A percentile compares a stretch with the other conserved stretches of the same genome.
These are phyloP conservation scores for Stentor roeselii DNA, from an alignment of 73 alveolate genomes.

Conservation along the genomic window DNA sequence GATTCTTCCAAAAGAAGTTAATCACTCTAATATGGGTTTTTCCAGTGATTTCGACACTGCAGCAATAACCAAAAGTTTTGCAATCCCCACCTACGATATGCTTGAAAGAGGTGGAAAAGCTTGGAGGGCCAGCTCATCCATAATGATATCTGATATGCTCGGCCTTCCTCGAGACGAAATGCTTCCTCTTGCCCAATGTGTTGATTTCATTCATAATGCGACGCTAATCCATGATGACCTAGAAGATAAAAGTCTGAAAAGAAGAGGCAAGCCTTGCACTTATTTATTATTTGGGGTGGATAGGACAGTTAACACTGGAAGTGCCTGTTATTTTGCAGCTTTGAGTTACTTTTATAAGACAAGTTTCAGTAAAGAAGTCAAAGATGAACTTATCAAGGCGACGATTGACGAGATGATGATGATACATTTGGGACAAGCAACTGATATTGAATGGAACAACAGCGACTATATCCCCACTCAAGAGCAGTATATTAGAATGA, in stretches of 20 bases:
- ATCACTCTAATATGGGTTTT: neutral
- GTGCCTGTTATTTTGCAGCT: slow-evolving; percentile 67
- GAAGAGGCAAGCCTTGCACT: slow-evolving; percentile 86
- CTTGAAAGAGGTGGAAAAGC: slow-evolving; percentile 86
- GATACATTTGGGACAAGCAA: slow-evolving; percentile 79
- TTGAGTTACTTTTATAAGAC: slow-evolving; percentile 32
- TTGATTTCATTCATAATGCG: slow-evolving; percentile 85
- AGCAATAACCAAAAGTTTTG: neutral
- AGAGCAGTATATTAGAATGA: slow-evolving; percentile 69
- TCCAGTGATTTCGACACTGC: neutral
- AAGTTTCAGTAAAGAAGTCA: neutral
- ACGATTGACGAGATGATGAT: slow-evolving; percentile 61
- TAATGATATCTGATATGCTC: slow-evolving; percentile 39
- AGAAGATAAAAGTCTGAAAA: slow-evolving; percentile 64
- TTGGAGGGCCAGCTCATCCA: slow-evolving; percentile 78
- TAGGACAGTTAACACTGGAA: slow-evolving; percentile 80
- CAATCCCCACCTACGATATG: slow-evolving; percentile 68
- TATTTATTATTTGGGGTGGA: slow-evolving; percentile 79
- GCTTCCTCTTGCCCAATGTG: slow-evolving; percentile 33
- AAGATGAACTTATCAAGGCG: slow-evolving; percentile 35
- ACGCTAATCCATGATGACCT: slow-evolving; percentile 85
- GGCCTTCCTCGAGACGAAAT: slow-evolving; percentile 6
- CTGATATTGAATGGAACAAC: slow-evolving; percentile 86
- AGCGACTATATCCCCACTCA: slow-evolving; percentile 55
- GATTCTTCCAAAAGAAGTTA: neutral